Evolutionary conservation across 2,329 filamentous ascomycete species (phyloP), one percentile per base, ranked within the genome.

Genomic region (Proliferodiscus dingleyae): DNA sequence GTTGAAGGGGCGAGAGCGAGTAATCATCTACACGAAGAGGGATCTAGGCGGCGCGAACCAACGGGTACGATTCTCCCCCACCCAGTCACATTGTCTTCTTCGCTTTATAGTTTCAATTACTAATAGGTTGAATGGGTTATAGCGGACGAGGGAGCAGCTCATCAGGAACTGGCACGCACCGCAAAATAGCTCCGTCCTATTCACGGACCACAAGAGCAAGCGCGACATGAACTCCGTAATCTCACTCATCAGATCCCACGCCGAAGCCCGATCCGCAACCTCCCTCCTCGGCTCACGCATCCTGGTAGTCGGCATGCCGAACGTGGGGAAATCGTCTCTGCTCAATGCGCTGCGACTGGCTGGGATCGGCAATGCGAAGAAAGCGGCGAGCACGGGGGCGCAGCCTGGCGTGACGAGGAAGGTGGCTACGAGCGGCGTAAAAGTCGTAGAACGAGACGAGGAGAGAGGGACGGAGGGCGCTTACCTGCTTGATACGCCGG

Each of bases 251-350:
- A 74, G 74, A 47, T 60, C 67, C 3, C 70, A 77, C 50, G 75
- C 76, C 19, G 53, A 60, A n/a, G 62, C 67, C 21, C 64, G n/a
- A n/a, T n/a, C n/a, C n/a, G n/a, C 66, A 23, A 72, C 81, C 56
- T 78, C 78, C 18, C 69, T 97, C n/a, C 83, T 87, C 6, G 90
- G 89, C n/a, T 77, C 89, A 56, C 80, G 89, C 39, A 79, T 89
- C 46, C 78, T 98, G 65, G 80, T 97, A 1, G 90, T 97, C 11
- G 93, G 93, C 45, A 96, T 98, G 90, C 93, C 93, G 28, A 98
- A 98, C 63, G 88, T 95, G 0, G 93, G 93, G 28, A 98, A 98
- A 68, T 95, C 88, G 37, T 89, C 90, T 1, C 73, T 98, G n/a
- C 79, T 98, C 33, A 98, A 98, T 65, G 79, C 83, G 13, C 75